Evolutionary conservation across 2,329 filamentous ascomycete genomes (phyloP), one percentile per base, ranked within the genome.

Genomic region (Arthrobotrys iridis): DNA sequence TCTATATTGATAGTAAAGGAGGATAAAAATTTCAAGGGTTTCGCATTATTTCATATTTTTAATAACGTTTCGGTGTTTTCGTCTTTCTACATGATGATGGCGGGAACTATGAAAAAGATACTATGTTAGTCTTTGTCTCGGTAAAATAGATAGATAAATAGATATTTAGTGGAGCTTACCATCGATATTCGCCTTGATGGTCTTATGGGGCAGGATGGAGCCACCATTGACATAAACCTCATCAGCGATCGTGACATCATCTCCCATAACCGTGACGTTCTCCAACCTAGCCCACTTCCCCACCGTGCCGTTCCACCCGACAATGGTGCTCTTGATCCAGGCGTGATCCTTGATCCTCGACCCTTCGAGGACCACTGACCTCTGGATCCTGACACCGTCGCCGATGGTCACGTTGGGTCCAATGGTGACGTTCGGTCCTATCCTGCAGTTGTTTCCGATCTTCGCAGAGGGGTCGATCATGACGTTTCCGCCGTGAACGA

Each of bases 141-240:
- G 28, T n/a, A 22, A 18, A 18, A 30, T 20, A 24, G 28, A 4
- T 22, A 15, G 3, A 8, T 15, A 13, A 22, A 3, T 26, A 22
- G 15, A n/a, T 18, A n/a, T 35, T 4, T 28, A n/a, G 2, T 7
- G 11, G 57, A 4, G 45, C 86, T 84, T 83, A 88, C 87, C 88
- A 83, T 99, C 95, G 80, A 99, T 92, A 83, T 99, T 99, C 81
- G 90, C 88, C 88, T 98, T 98, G 87, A 99, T 98, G 83, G 91
- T 95, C 90, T 99, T 99, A 86, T 99, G 94, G 4, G 94, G 94
- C 78, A 99, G 86, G 77, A 99, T 91, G 80, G 92, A 96, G 81
- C 93, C 93, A 80, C 94, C 94, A 83, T 99, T 99, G 83, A 97
- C 95, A 84, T 98, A 97, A 79, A 99, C 93, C 85, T 99, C 94